phyloP scores from a whole-genome alignment of 2,329 filamentous ascomycete species.

The Uncinocarpus reesii region DNA sequence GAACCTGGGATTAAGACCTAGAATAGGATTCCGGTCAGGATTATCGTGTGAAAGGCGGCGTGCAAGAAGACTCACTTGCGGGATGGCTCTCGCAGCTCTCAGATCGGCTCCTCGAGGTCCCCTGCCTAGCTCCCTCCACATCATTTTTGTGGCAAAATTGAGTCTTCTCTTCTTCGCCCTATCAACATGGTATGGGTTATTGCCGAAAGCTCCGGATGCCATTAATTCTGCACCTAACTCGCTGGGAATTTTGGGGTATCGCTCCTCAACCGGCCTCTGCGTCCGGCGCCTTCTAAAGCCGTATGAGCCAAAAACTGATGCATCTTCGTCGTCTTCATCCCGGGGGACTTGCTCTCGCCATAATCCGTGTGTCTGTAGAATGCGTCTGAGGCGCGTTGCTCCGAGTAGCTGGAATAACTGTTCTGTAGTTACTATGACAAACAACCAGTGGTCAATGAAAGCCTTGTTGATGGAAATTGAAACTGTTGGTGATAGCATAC shows the following conservation, averaged over 20 bases:
- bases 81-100: conserved; percentile 56
- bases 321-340: conserved; percentile 21
- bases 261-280: conserved; percentile 35
- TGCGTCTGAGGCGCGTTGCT: conserved; percentile 43
- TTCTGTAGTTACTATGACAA: conserved; percentile 25
- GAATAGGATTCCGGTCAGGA: conserved; percentile 5
- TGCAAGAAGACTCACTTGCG: conserved; percentile 44
- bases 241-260: conserved; percentile 77
- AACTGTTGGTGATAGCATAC: conserved; percentile 16
- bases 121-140: conserved; percentile 74
- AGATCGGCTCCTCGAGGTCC: conserved; percentile 48
- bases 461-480: neutral
- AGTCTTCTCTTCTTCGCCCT: conserved; percentile 46
- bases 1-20: conserved; percentile 67
- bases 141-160: conserved; percentile 56
- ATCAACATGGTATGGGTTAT: conserved; percentile 48
- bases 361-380: conserved; percentile 36
- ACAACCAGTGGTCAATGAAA: neutral
- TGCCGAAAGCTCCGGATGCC: conserved; percentile 70
- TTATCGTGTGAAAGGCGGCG: neutral
- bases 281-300: conserved; percentile 38
- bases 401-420: conserved; percentile 48
- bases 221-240: conserved; percentile 67
- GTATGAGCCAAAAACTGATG: conserved; percentile 18
- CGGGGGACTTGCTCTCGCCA: conserved; percentile 18